Base-by-base conservation (phyloP, 495 filamentous ascomycete species). In the Aspergillus sparsus region DNA sequence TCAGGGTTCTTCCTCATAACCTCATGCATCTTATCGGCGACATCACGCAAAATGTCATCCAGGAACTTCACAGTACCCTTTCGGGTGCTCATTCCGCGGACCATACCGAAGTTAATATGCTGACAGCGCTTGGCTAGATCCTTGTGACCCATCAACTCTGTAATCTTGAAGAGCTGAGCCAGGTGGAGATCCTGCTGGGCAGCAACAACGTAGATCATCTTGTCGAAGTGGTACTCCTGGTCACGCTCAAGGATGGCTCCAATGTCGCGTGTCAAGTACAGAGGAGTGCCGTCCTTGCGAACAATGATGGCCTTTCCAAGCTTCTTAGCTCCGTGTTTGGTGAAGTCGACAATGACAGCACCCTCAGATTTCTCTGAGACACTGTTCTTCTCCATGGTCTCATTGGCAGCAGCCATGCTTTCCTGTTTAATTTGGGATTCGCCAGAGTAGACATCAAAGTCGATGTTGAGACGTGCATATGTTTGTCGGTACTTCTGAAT, bases 371-470 rank as follows among this genome's bases (percentile, higher is more conserved):
- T 84, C 71, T 93, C 87, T 0, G 87, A 86, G 33, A 97, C 83
- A 11, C 85, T 84, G 62, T 83, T 85, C 55, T 90, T 84, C 68
- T 84, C 80, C 82, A 97, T 85, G 27, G 78, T 71, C 54, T 80
- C 67, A 55, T 77, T 76, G 33, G 85, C 88, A 13, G 84, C 79
- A 55, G 77, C 76, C 91, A 98, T 96, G 62, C 85, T 85, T 68
- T 90, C 89, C 63, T 88, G 83, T 57, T 85, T 83, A 53, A 98
- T 89, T 68, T 95, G 90, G n/a, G 89, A 93, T 75, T 98, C 94
- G 36, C 93, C 93, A 36, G 88, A 89, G 79, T 98, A 98, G 54
- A 91, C 87, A 70, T 97, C 93, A 66, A 93, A 98, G 58, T 86
- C 81, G 68, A 98, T 97, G 75, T 97, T 97, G 16, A 94, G 82